Evolutionary conservation across 345 rosid species (phyloP).

Genomic region (Gynandropsis gynandra): DNA sequence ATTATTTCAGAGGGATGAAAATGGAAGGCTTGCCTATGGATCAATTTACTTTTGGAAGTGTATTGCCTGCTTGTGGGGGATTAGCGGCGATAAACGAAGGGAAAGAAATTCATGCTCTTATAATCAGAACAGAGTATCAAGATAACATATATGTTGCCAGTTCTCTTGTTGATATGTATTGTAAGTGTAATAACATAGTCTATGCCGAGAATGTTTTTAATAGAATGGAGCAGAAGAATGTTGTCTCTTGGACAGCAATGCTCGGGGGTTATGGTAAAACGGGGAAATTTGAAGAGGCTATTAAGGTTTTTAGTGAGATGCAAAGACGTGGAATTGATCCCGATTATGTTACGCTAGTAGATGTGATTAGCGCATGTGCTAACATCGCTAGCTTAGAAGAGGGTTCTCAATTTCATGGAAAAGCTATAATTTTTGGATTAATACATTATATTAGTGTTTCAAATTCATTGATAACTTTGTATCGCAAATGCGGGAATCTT

Average conservation of each 20-base stretch:
- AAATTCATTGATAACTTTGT: slow-evolving; percentile 76
- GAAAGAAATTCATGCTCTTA: slow-evolving; percentile 59
- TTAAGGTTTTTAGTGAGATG: slow-evolving; percentile 57
- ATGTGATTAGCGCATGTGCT: slow-evolving; percentile 87
- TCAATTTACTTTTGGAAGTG: slow-evolving; percentile 84
- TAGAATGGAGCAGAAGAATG: slow-evolving; percentile 60
- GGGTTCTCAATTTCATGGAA: slow-evolving; percentile 82
- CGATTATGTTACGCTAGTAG: slow-evolving; percentile 77
- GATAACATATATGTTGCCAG: slow-evolving; percentile 71
- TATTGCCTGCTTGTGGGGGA: slow-evolving; percentile 72
- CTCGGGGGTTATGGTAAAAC: slow-evolving; percentile 85
- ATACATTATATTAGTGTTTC: slow-evolving; percentile 58
- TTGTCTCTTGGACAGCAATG: slow-evolving; percentile 94
- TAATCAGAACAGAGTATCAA: slow-evolving; percentile 45
- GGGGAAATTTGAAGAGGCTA: slow-evolving; percentile 74
- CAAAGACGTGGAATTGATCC: slow-evolving; percentile 67
- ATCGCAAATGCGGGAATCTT: slow-evolving; percentile 81
- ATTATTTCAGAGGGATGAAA: slow-evolving; percentile 61
- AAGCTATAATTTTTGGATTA: slow-evolving; percentile 55
- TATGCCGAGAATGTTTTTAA: slow-evolving; percentile 61
- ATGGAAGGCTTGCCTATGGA: slow-evolving; percentile 53
- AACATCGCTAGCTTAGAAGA: slow-evolving; percentile 84
- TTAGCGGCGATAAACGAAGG: slow-evolving; percentile 54
- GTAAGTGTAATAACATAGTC: slow-evolving; percentile 55
- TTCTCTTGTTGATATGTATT: slow-evolving; percentile 94